These are phyloP conservation scores for Rosellinia necatrix DNA, from an alignment of 2,329 filamentous ascomycete genomes.

Conservation along the genomic window DNA sequence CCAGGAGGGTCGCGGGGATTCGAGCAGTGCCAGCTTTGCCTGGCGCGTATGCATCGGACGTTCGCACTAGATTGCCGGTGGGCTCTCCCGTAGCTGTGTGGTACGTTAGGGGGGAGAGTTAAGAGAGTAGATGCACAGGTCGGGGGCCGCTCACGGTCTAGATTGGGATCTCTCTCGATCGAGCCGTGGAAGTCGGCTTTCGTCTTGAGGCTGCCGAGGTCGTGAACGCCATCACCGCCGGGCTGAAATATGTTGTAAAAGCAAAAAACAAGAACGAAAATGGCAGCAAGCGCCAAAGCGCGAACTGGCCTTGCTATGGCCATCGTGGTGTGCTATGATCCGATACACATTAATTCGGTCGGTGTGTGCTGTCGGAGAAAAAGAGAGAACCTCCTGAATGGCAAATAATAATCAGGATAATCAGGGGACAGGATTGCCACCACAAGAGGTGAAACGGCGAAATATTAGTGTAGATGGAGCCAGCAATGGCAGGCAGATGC, in stretches of 20 bases:
- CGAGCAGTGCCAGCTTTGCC: slow-evolving; percentile 76
- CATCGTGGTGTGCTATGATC: slow-evolving; percentile 59
- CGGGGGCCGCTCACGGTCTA: slow-evolving; percentile 71
- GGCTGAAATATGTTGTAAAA: slow-evolving; percentile 74
- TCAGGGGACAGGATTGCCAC: not conserved
- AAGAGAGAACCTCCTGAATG: not conserved
- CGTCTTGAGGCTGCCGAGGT: slow-evolving; percentile 43
- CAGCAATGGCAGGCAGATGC: slow-evolving; percentile 1
- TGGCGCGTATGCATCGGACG: slow-evolving; percentile 76
- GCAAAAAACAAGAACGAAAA: slow-evolving; percentile 78
- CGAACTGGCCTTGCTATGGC: slow-evolving; percentile 84
- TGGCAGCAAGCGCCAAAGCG: slow-evolving; percentile 72
- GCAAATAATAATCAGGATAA: not conserved
- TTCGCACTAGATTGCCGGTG: slow-evolving; percentile 73
- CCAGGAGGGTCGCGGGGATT: slow-evolving; percentile 90
- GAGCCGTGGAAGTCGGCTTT: slow-evolving; percentile 46
- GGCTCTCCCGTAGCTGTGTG: slow-evolving; percentile 79
- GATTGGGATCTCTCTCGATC: slow-evolving; percentile 75
- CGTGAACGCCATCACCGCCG: slow-evolving; percentile 31
- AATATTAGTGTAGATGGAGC: not conserved
- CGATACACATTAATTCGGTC: slow-evolving; percentile 35
- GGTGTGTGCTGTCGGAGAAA: slow-evolving; percentile 7
- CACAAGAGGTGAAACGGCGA: slow-evolving; percentile 6
- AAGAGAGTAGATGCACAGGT: not conserved
- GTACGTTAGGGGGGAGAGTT: slow-evolving; percentile 11